Evolutionary conservation across 306 rosid species (phyloP).

Genomic region (Cyamopsis tetragonoloba): DNA sequence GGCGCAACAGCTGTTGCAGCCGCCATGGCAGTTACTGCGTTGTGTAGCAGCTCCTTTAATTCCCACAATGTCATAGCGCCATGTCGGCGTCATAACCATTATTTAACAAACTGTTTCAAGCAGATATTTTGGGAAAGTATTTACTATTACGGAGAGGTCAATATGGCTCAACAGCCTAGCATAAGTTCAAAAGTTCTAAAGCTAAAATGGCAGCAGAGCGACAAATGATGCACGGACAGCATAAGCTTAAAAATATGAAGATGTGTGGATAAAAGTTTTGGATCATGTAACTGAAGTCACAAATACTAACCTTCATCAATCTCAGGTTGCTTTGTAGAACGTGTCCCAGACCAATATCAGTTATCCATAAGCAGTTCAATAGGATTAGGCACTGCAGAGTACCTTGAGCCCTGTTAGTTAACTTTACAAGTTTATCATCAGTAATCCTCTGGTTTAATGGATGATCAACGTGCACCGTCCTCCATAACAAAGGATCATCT

Average conservation of each 20-base stretch:
- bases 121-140: neutral
- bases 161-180: neutral
- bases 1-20: no score
- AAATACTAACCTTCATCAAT: conserved; percentile 51
- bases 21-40: no score
- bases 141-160: neutral
- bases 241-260: neutral
- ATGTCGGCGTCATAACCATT: no score
- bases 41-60: no score
- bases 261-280: neutral
- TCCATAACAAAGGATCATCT: conserved; percentile 62
- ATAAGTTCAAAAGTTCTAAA: neutral
- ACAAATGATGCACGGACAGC: neutral
- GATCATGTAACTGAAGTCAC: neutral
- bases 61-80: no score
- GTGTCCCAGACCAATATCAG: conserved; percentile 47
- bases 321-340: conserved; percentile 52
- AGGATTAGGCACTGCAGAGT: conserved; percentile 52
- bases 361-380: conserved; percentile 41
- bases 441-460: conserved; percentile 43
- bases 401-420: conserved; percentile 67
- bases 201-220: neutral
- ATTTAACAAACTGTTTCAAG: no score
- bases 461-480: conserved; percentile 41
- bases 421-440: conserved; percentile 44